These are phyloP conservation scores for Kokia cookei DNA, from an alignment of 441 rosid species.

Conservation along the genomic window DNA sequence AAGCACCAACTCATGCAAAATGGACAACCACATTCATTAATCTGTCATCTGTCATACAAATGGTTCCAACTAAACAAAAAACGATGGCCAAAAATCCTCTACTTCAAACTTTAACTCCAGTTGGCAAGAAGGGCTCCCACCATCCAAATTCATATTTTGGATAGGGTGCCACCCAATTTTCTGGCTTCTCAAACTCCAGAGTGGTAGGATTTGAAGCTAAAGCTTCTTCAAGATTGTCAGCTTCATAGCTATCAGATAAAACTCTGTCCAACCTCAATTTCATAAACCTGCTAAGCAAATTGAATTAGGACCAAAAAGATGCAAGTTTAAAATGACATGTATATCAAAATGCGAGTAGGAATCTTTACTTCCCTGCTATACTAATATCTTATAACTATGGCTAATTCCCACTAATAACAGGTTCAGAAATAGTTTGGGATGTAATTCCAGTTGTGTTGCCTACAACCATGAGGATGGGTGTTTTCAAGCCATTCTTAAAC, in stretches of 20 bases:
- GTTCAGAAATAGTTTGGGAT: not conserved
- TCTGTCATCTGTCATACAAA: not conserved
- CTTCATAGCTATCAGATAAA: constrained; percentile 60
- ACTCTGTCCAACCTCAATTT: constrained; percentile 89
- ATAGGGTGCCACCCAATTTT: constrained; percentile 88
- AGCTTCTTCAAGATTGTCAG: constrained; percentile 64
- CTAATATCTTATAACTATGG: not conserved
- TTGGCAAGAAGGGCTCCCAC: constrained; percentile 87
- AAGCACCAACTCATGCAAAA: not conserved
- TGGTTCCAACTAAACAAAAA: not conserved
- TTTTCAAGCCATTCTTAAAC: not conserved
- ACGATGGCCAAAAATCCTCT: constrained; percentile 18
- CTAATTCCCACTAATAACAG: not conserved
- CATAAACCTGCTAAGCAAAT: constrained; percentile 62
- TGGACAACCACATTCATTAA: not conserved
- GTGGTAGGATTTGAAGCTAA: constrained; percentile 64
- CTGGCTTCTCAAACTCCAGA: constrained; percentile 67
- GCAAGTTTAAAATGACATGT: not conserved
- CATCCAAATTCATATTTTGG: constrained; percentile 84
- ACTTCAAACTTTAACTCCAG: constrained; percentile 38
- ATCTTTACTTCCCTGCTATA: not conserved
- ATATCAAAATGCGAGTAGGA: not conserved
- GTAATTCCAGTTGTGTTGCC: not conserved
- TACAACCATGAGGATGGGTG: not conserved
- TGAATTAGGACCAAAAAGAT: not conserved